Evolutionary conservation across 352 stramenopile genomes (phyloP), one percentile per base, ranked within the genome.

Genomic region (Globisporangium takayamanum): DNA sequence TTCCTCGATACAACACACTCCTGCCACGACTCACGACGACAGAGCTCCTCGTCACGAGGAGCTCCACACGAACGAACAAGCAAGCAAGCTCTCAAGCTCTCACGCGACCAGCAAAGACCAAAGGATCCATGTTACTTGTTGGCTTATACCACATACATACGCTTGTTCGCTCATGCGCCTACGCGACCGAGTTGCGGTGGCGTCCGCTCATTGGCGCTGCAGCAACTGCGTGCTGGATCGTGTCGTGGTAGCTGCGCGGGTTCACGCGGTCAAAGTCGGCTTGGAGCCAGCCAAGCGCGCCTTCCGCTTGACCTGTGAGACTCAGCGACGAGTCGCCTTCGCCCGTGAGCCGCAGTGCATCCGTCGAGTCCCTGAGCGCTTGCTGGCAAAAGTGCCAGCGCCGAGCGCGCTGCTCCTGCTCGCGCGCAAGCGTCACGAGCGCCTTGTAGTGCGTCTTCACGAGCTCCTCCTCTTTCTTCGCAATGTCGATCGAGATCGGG

Each of bases 381-480:
- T 71, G 64, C 14, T 63, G 53, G 12, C 70, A 66, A 50, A 73
- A 65, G 45, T 72, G 45, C 77, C 72, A 84, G 12, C 46, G 69
- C 46, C 63, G 67, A 2, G 39, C 48, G 11, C 70, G 67, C n/a
- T 62, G 20, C 20, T 80, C 47, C 41, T 87, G 76, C 53, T 78
- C 74, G 15, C 76, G 63, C 7, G 51, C 46, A 14, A 87, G 65
- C 33, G 76, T 53, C 47, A 82, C 45, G 47, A 87, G 50, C 47
- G 63, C 72, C 60, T 80, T 78, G 68, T 86, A 86, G 65, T 80
- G 76, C 0, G 51, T 47, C 50, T 84, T 80, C 37, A 75, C 74
- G 36, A 63, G 54, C 20, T 59, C 50, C 51, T 84, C 72, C 46
- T 87, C 76, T 41, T 82, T 80, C 6, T 62, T 60, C 10, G 70